These are phyloP conservation scores for Trypanosoma vivax DNA, from an alignment of 208 protist species.

Conservation along the genomic window DNA sequence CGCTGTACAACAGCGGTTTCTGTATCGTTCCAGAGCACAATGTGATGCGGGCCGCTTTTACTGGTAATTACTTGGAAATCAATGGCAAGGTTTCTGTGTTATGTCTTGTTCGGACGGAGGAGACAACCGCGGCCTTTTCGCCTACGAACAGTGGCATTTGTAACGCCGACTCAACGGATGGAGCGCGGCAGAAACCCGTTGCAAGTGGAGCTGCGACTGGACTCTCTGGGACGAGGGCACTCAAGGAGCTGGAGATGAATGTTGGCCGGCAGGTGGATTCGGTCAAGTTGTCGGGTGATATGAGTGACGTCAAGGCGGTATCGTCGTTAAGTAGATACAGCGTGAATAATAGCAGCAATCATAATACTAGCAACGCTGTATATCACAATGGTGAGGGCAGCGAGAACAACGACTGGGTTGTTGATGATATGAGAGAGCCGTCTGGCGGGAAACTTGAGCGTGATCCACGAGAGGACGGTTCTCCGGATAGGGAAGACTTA, in stretches of 20 bases:
- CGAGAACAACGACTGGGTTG: no score
- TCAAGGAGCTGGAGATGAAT: conserved; percentile 1
- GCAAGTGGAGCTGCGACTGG: not conserved
- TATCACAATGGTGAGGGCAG: no score
- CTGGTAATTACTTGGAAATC: conserved; percentile 44
- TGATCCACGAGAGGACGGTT: no score
- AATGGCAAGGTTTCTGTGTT: conserved; percentile 25
- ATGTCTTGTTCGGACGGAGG: conserved; percentile 30
- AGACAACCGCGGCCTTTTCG: conserved; percentile 1
- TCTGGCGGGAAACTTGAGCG: no score
- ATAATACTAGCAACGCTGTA: no score
- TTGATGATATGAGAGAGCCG: no score
- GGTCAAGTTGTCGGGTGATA: not conserved
- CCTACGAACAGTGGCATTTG: no score
- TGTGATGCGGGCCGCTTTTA: conserved; percentile 50
- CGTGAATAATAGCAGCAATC: no score
- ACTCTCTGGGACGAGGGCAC: not conserved
- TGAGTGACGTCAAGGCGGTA: not conserved
- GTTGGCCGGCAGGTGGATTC: not conserved
- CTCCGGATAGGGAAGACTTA: no score
- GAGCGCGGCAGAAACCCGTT: not conserved
- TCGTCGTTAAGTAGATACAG: no score
- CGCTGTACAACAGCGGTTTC: conserved; percentile 34
- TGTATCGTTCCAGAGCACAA: conserved; percentile 62
- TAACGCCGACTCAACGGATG: no score